Evolutionary conservation across 2,329 filamentous ascomycete species (phyloP).

Genomic region (Fusarium siculi): DNA sequence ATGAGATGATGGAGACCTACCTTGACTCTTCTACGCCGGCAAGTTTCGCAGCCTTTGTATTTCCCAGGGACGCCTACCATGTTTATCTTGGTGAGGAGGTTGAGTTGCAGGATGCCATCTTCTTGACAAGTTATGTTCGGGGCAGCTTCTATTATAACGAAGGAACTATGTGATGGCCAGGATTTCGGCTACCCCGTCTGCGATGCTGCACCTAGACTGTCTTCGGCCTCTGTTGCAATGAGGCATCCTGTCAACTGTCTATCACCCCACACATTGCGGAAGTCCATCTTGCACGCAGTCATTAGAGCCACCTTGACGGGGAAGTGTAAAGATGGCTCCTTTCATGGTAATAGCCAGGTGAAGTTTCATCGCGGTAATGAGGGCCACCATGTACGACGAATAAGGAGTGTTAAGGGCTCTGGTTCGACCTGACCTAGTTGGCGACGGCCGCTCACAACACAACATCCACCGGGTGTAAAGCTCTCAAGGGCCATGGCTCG

Average conservation of each 20-base stretch:
- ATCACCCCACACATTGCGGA: slow-evolving; percentile 40
- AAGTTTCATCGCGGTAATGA: slow-evolving; percentile 41
- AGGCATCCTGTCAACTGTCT: slow-evolving; percentile 31
- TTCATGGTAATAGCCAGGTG: slow-evolving; percentile 30
- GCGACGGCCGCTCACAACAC: slow-evolving; percentile 37
- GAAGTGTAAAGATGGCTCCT: slow-evolving; percentile 21
- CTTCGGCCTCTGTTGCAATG: slow-evolving; percentile 14
- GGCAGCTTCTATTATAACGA: slow-evolving; percentile 3
- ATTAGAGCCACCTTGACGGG: slow-evolving; percentile 9
- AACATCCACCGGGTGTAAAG: slow-evolving; percentile 36
- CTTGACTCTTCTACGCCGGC: slow-evolving; percentile 67
- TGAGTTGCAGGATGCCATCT: background rate
- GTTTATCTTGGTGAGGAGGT: slow-evolving; percentile 38
- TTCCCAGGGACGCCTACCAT: slow-evolving; percentile 73
- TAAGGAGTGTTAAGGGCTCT: slow-evolving; percentile 22
- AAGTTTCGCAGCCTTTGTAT: slow-evolving; percentile 73
- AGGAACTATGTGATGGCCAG: slow-evolving; percentile 1
- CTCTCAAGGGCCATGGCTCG: slow-evolving; percentile 24
- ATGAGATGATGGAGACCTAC: slow-evolving; percentile 50
- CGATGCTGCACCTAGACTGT: slow-evolving; percentile 37
- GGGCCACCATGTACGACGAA: slow-evolving; percentile 32
- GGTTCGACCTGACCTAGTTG: slow-evolving; percentile 21
- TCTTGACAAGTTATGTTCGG: background rate
- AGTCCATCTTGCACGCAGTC: slow-evolving; percentile 21
- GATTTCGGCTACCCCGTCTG: slow-evolving; percentile 22